Conservation (phyloP, 2,329 filamentous ascomycete species). For the Microdochium bolleyi region DNA sequence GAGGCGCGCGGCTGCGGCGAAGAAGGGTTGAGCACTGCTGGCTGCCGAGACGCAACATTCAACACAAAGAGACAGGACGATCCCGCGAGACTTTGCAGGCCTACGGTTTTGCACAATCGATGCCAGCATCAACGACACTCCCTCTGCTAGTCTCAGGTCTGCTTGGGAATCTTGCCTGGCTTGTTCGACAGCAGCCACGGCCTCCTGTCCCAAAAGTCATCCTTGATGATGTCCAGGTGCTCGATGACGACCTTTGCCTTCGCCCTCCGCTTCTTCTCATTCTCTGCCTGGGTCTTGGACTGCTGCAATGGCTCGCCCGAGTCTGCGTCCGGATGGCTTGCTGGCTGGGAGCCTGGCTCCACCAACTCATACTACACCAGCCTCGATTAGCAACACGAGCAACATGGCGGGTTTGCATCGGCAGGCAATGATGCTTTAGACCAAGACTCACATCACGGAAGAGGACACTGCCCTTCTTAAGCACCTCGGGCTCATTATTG, state of each 20-base stretch:
- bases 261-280: slow-evolving; percentile 68
- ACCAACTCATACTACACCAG: slow-evolving; percentile 58
- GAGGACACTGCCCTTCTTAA: slow-evolving; percentile 85
- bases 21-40: slow-evolving; percentile 10
- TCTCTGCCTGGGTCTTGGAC: slow-evolving; percentile 77
- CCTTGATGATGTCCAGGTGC: slow-evolving; percentile 89
- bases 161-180: slow-evolving; percentile 62
- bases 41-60: too few relatives aligned
- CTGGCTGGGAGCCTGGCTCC: slow-evolving; percentile 43
- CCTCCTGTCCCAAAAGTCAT: slow-evolving; percentile 84
- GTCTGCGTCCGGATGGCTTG: slow-evolving; percentile 36
- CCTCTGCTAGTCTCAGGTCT: slow-evolving; percentile 24
- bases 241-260: slow-evolving; percentile 78
- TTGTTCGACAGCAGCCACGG: slow-evolving; percentile 78
- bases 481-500: slow-evolving; percentile 91
- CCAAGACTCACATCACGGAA: slow-evolving; percentile 62
- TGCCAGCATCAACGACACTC: background rate
- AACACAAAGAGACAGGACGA: too few relatives aligned
- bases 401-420: background rate
- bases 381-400: background rate
- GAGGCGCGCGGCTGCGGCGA: slow-evolving; percentile 9
- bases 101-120: too few relatives aligned
- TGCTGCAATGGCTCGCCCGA: slow-evolving; percentile 45
- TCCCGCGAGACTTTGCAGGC: too few relatives aligned
- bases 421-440: background rate